phyloP scores from a whole-genome alignment of 495 filamentous ascomycete genomes.

The Rusavskia elegans region DNA sequence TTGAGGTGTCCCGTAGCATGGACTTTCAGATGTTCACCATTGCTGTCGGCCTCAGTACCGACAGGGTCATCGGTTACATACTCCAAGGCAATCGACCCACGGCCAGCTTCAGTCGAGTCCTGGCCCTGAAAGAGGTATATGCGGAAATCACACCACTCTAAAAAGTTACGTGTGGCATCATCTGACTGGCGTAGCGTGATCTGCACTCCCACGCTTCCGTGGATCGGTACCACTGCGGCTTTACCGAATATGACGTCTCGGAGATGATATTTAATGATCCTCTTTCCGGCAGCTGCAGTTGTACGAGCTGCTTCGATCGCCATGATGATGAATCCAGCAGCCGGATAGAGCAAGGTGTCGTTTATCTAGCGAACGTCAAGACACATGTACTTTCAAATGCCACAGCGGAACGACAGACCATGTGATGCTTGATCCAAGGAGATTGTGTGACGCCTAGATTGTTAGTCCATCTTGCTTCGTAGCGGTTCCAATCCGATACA shows the following conservation, averaged over 20 bases:
- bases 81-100: neutral
- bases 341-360: conserved; percentile 8
- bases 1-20: too few species aligned
- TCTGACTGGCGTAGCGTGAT: neutral
- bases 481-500: conserved; percentile 14
- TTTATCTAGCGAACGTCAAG: too few species aligned
- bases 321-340: conserved; percentile 12
- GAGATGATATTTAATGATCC: neutral
- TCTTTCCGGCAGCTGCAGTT: neutral
- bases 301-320: conserved; percentile 18
- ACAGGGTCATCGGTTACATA: neutral
- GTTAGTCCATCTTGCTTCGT: conserved; percentile 21
- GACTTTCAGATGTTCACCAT: too few species aligned
- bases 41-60: too few species aligned
- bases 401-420: too few species aligned
- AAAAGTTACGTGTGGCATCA: neutral
- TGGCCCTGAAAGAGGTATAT: neutral
- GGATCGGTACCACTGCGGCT: neutral
- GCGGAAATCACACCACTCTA: neutral
- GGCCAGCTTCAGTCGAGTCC: neutral
- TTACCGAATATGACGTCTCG: neutral
- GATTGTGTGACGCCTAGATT: conserved; percentile 14
- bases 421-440: too few species aligned
- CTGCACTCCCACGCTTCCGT: neutral
- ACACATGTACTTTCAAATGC: too few species aligned